These are phyloP conservation scores for Blastomyces gilchristii DNA, from an alignment of 2,329 filamentous ascomycete genomes.

Conservation along the genomic window DNA sequence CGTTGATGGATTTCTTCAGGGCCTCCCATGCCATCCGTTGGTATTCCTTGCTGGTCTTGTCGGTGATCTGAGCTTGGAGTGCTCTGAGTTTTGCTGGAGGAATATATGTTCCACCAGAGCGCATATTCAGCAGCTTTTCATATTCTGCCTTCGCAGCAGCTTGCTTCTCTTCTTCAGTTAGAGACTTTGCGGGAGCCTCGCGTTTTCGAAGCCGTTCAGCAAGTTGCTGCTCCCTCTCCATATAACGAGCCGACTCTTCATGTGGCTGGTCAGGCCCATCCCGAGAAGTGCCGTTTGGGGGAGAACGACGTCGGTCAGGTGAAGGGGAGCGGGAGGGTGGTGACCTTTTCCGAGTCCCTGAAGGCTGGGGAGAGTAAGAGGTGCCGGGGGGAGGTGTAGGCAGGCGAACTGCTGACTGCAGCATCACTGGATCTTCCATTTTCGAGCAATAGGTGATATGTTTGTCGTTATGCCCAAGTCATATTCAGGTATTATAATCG, in stretches of 20 bases:
- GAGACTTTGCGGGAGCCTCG: conserved; percentile 41
- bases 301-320: conserved; percentile 41
- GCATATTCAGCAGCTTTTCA: conserved; percentile 81
- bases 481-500: not conserved
- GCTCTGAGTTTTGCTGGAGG: conserved; percentile 83
- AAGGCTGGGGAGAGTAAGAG: conserved; percentile 39
- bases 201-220: conserved; percentile 44
- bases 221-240: conserved; percentile 42
- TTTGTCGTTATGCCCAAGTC: not conserved
- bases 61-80: conserved; percentile 91
- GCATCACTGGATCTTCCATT: conserved; percentile 38
- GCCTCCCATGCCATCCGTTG: conserved; percentile 99
- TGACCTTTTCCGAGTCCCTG: conserved; percentile 47
- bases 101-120: conserved; percentile 92
- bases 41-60: conserved; percentile 92
- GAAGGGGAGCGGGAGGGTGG: conserved; percentile 46
- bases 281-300: conserved; percentile 29
- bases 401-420: conserved; percentile 49
- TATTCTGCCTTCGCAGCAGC: conserved; percentile 85
- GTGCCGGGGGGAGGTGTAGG: conserved; percentile 45
- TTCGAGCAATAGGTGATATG: conserved; percentile 9
- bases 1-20: conserved; percentile 97
- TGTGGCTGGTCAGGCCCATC: conserved; percentile 36
- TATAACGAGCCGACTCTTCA: conserved; percentile 41
- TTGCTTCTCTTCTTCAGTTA: conserved; percentile 72